Conservation (phyloP, 139 green algal genomes). For the Asterochloris erici region DNA sequence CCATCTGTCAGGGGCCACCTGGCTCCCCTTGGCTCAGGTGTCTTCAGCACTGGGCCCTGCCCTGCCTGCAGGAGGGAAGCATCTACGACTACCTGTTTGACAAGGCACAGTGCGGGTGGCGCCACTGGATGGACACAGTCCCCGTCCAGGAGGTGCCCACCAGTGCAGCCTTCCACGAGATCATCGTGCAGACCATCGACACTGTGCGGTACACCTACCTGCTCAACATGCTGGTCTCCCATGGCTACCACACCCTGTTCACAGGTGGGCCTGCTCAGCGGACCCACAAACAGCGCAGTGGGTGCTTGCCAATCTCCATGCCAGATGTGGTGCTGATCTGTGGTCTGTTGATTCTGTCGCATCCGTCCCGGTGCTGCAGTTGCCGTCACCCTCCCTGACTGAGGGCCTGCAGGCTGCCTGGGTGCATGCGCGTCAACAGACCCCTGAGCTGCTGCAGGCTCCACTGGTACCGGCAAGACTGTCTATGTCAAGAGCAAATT, state of each 20-base stretch:
- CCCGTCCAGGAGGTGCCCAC: slow-evolving; percentile 37
- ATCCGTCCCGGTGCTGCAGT: too few species aligned
- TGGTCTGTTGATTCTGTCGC: too few species aligned
- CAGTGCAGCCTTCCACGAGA: slow-evolving; percentile 49
- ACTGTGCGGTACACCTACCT: slow-evolving; percentile 61
- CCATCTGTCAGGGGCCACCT: background rate
- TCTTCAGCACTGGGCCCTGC: background rate
- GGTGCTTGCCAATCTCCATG: too few species aligned
- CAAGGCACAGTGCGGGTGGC: slow-evolving; percentile 45
- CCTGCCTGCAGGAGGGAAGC: slow-evolving; percentile 28
- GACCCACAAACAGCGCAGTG: too few species aligned
- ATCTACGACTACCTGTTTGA: slow-evolving; percentile 78
- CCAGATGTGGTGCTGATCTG: too few species aligned
- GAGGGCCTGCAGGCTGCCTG: background rate
- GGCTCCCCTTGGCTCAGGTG: too few species aligned
- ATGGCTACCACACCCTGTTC: slow-evolving; percentile 59
- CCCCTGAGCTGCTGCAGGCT: slow-evolving; percentile 1
- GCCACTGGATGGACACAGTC: slow-evolving; percentile 52
- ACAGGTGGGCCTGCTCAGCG: too few species aligned
- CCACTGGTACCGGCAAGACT: slow-evolving; percentile 65
- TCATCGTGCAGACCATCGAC: slow-evolving; percentile 74
- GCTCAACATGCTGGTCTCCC: slow-evolving; percentile 52
- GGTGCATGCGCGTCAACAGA: background rate
- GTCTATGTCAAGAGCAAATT: slow-evolving; percentile 61
- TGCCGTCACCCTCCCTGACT: too few species aligned